Percentiles rank a stretch among this genome's conserved stretches.
phyloP scores from a whole-genome alignment of 257 asterid genomes.

The Forsythia suspensa region DNA sequence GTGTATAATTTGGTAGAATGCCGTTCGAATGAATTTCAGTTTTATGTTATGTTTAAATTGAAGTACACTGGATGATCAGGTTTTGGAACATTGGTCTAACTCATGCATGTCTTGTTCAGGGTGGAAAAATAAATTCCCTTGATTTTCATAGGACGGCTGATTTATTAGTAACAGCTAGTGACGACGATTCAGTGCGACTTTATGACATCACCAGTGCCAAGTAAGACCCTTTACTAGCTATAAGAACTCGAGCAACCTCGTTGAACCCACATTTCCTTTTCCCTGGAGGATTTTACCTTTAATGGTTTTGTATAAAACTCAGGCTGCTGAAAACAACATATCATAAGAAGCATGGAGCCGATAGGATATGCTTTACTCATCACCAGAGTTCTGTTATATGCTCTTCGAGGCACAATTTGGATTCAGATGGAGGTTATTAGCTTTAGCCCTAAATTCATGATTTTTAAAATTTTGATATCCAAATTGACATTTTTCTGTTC shows the following conservation, averaged over 20 bases:
- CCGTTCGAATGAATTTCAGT: neutral
- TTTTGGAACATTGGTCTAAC: slow-evolving; percentile 15
- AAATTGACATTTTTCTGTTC: slow-evolving; percentile 23
- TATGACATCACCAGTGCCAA: slow-evolving; percentile 74
- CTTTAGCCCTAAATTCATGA: slow-evolving; percentile 10
- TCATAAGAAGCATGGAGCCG: slow-evolving; percentile 93
- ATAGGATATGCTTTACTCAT: slow-evolving; percentile 83
- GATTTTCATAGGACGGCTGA: slow-evolving; percentile 91
- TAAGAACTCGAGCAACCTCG: neutral
- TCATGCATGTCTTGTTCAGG: slow-evolving; percentile 42
- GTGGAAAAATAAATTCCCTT: slow-evolving; percentile 76
- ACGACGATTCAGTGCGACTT: slow-evolving; percentile 85
- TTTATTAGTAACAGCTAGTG: slow-evolving; percentile 80
- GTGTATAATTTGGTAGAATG: neutral
- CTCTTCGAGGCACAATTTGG: slow-evolving; percentile 73
- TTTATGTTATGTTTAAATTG: neutral
- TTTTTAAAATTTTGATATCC: slow-evolving; percentile 13
- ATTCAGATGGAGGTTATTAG: slow-evolving; percentile 59
- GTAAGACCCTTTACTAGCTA: slow-evolving; percentile 43
- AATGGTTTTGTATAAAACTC: slow-evolving; percentile 25
- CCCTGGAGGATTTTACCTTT: neutral
- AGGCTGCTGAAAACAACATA: slow-evolving; percentile 87
- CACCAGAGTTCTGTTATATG: slow-evolving; percentile 86
- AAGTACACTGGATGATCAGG: neutral
- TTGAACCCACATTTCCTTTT: neutral